Percentiles rank a stretch among this genome's conserved stretches.
These are phyloP conservation scores for Oxyria digyna DNA, from an alignment of 148 eudicot species.

Conservation along the genomic window DNA sequence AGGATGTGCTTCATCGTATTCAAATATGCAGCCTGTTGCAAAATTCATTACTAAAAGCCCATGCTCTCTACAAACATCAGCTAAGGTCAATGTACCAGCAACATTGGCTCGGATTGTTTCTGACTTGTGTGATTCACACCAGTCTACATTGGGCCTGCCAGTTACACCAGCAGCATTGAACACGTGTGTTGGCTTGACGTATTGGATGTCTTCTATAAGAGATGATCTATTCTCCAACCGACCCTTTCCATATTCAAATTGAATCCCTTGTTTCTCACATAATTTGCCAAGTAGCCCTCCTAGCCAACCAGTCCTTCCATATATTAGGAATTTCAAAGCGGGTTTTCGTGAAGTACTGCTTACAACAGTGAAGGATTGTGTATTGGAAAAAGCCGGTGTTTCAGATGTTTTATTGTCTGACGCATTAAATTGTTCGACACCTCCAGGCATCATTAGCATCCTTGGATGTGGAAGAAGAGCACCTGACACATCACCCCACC, in stretches of 20 bases:
- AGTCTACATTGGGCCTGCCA: constrained; percentile 64
- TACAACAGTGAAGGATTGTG: constrained; percentile 25
- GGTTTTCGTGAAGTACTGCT: constrained; percentile 7
- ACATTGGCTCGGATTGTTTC: constrained; percentile 60
- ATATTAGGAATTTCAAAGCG: constrained; percentile 42
- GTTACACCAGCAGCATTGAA: constrained; percentile 74
- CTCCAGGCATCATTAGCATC: constrained; percentile 89
- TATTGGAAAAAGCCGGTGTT: constrained; percentile 16
- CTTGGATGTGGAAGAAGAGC: constrained; percentile 79
- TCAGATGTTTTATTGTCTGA: constrained; percentile 33
- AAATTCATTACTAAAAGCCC: constrained; percentile 51
- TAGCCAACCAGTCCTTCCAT: constrained; percentile 61
- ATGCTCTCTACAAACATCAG: constrained; percentile 53
- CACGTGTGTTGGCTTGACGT: constrained; percentile 58
- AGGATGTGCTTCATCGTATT: constrained; percentile 49
- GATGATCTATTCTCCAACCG: constrained; percentile 44
- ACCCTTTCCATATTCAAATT: constrained; percentile 57
- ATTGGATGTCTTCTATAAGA: constrained; percentile 41
- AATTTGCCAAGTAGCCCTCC: constrained; percentile 58
- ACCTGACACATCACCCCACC: constrained; percentile 79
- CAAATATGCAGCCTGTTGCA: constrained; percentile 73
- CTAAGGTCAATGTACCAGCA: constrained; percentile 53
- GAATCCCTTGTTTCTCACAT: constrained; percentile 57
- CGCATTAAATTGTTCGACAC: constrained; percentile 45
- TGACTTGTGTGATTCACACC: constrained; percentile 61